Evolutionary conservation across 2,329 filamentous ascomycete genomes (phyloP).

Genomic region (Dissoconium aciculare): DNA sequence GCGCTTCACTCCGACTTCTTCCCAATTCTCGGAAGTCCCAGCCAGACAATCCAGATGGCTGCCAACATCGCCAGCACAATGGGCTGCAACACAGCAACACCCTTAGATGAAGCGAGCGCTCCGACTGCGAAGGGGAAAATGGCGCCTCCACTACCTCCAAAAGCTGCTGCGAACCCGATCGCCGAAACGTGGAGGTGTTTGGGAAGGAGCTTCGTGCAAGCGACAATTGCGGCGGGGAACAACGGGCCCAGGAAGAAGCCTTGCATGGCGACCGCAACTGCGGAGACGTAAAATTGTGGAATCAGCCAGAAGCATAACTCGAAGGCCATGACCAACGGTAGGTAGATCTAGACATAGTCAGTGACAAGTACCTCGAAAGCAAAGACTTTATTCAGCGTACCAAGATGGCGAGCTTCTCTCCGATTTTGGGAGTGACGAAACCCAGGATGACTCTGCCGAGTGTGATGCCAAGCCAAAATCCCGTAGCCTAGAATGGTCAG

Average conservation of each 20-base stretch:
- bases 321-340: conserved; percentile 46
- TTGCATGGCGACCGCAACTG: conserved; percentile 54
- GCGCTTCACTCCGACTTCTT: conserved; percentile 27
- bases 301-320: conserved; percentile 71
- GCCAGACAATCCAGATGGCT: conserved; percentile 38
- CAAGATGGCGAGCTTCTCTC: conserved; percentile 47
- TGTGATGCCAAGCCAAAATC: conserved; percentile 75
- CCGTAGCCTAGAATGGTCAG: conserved; percentile 48
- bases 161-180: conserved; percentile 65
- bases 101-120: conserved; percentile 48
- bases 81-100: conserved; percentile 45
- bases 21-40: conserved; percentile 32
- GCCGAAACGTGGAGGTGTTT: conserved; percentile 59
- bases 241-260: conserved; percentile 71
- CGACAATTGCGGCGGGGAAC: conserved; percentile 61
- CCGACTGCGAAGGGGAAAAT: conserved; percentile 51
- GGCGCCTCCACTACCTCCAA: conserved; percentile 60
- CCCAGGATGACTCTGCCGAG: conserved; percentile 57
- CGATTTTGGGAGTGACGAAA: conserved; percentile 58
- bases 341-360: conserved; percentile 38
- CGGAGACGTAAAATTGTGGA: conserved; percentile 58
- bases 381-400: conserved; percentile 16
- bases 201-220: conserved; percentile 59
- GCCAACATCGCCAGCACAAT: conserved; percentile 41
- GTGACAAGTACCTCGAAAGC: background rate